Base-by-base conservation (phyloP, 78 protist species). In the Dictyostelium intermedium region DNA sequence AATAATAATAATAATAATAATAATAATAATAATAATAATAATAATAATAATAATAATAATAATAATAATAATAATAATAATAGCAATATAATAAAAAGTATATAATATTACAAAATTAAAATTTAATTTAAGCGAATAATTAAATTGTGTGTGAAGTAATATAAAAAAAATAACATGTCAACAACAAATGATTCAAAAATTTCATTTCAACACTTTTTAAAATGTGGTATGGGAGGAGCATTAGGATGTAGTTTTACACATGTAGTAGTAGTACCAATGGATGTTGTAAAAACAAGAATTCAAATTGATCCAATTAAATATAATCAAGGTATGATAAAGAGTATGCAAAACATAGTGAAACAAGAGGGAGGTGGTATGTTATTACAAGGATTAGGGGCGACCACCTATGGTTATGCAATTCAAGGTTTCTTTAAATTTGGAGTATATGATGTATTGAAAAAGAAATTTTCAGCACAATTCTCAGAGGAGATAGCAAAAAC, bases 401-500 rank as follows among this genome's bases (percentile, higher is more conserved):
- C 93, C 11, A 53, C 82, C 30, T 34, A 96, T 23, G 99, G 98
- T n/a, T 97, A 97, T 96, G 91, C 96, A 34, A 39, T 84, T 35
- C 98, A 97, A 96, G 98, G 98, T 39, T 72, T 92, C 69, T 83
- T 79, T 82, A 98, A 98, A 91, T 98, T 94, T 77, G 99, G 99
- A 69, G 85, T 96, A 77, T 97, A 98, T 78, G 99, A 98, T 84
- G 30, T 91, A 8, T 97, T 97, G 84, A 98, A 98, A 77, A 86
- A 94, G 91, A 56, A 91, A 45, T 85, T 92, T 86, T 69, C 91
- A 74, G 76, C 86, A 69, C 9, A 45, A 8, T 80, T 86, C 61
- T 93, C 97, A n/a, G 89, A 86, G 50, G 98, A 97, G 69, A 86
- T 83, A 70, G 89, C 97, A 18, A 16, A 14, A 82, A 35, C 92